Conservation (phyloP, 2,329 filamentous ascomycete genomes). For the Sclerotinia minor region DNA sequence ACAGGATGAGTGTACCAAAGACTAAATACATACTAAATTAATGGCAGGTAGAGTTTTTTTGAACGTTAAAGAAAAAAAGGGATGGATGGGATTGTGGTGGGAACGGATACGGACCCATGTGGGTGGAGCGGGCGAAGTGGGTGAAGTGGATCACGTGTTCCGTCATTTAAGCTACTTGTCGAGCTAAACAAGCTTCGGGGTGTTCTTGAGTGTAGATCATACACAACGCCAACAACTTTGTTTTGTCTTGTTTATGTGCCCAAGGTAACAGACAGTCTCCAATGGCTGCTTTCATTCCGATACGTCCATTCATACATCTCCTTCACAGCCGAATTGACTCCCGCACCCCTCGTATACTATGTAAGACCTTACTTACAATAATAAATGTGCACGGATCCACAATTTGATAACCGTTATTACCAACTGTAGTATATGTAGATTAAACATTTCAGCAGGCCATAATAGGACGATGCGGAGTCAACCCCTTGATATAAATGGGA, state of each 20-base stretch:
- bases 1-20: neutral
- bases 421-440: too few relatives aligned
- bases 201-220: neutral
- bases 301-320: neutral
- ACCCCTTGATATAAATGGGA: constrained; percentile 13
- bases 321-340: neutral
- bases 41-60: too few relatives aligned
- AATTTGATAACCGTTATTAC: neutral
- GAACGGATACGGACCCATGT: neutral
- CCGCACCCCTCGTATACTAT: neutral
- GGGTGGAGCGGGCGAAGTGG: too few relatives aligned
- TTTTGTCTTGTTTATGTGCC: neutral
- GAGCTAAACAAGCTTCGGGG: neutral
- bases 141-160: constrained; percentile 1
- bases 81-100: neutral
- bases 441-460: neutral
- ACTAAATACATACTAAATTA: too few relatives aligned
- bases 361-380: neutral
- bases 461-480: neutral
- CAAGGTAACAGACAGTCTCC: neutral
- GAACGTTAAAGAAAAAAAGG: neutral
- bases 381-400: neutral
- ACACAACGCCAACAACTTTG: neutral
- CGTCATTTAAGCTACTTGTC: neutral
- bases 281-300: neutral